Base-by-base conservation (phyloP, 306 rosid genomes). In the Acacia crassicarpa region DNA sequence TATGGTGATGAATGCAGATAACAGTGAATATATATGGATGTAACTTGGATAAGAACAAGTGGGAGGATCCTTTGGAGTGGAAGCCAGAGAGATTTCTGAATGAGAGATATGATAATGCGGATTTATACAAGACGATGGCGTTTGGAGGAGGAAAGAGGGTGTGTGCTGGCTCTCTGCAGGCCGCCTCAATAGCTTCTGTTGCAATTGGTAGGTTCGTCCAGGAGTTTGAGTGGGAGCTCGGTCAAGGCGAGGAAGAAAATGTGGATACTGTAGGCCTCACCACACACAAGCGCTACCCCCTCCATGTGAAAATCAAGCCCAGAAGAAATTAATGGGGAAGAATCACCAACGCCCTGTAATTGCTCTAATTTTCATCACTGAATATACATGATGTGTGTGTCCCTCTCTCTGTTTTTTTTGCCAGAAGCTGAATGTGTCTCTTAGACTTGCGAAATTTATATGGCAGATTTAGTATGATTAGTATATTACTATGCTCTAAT, bases 121-220 rank as follows among this genome's bases (percentile, higher is more conserved):
- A 95, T 83, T 67, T 93, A 88, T 76, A 90, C 88, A 95, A 91
- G 88, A 95, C 98, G 3, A 93, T 95, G 98, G 91, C 99, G 3
- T 95, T 95, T 80, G 98, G 99, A 75, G 92, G 90, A n/a, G 99
- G 99, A 76, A 93, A 91, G 91, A 90, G 99, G 86, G 91, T 76
- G n/a, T 95, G 98, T 59, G 91, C 98, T 1, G 99, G 99, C 22
- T 81, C 94, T 38, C 93, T 91, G 75, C 98, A 95, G 83, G 98
- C 98, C 19, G 78, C 75, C 89, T 76, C 89, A 75, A 92, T 92
- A 48, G 81, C 92, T 0, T 86, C 91, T 84, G 82, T 91, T 0
- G 78, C 91, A 40, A 86, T 95, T 9, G 99, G 98, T 1, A 88
- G 92, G 80, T 79, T 95, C 78, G 85, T 93, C 58, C 97, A 93